A percentile compares a stretch with the other conserved stretches of the same genome.
phyloP scores from a whole-genome alignment of 1,284 basidiomycete genomes.

The Rhodotorula sp. region DNA sequence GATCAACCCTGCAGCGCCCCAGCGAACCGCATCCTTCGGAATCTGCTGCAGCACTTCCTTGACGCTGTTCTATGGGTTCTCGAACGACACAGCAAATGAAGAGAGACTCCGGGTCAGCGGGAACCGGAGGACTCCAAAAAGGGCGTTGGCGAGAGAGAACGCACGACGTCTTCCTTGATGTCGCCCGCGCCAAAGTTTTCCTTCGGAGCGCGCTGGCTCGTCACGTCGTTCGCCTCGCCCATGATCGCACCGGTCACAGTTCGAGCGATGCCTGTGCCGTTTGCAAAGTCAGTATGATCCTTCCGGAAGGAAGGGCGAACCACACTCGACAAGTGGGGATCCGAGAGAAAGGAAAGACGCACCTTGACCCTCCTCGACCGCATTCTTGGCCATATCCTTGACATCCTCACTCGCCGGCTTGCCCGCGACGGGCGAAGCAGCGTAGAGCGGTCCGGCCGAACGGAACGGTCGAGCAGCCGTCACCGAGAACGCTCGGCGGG shows the following conservation, averaged over 20 bases:
- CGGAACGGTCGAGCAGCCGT: neutral
- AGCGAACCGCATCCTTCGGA: slow-evolving; percentile 33
- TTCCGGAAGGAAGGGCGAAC: neutral
- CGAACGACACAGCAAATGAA: neutral
- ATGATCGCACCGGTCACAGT: slow-evolving; percentile 31
- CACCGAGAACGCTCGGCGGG: neutral
- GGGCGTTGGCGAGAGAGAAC: too few species aligned
- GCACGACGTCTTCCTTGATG: slow-evolving; percentile 16
- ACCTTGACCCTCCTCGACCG: slow-evolving; percentile 32
- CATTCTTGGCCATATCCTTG: slow-evolving; percentile 40
- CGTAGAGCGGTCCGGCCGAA: neutral
- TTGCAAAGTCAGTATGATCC: too few species aligned
- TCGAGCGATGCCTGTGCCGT: neutral
- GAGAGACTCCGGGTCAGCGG: too few species aligned
- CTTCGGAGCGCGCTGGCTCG: slow-evolving; percentile 7
- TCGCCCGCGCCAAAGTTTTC: slow-evolving; percentile 20
- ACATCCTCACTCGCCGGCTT: slow-evolving; percentile 31
- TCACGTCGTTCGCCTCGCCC: slow-evolving; percentile 35
- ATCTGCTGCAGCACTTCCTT: slow-evolving; percentile 21
- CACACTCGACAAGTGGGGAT: neutral
- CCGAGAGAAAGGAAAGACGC: slow-evolving; percentile 12
- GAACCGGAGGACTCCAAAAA: rapidly evolving
- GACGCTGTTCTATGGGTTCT: slow-evolving; percentile 8
- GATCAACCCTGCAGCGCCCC: slow-evolving; percentile 40
- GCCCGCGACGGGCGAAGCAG: slow-evolving; percentile 12